These are phyloP conservation scores for Aspergillus carbonarius DNA, from an alignment of 2,329 filamentous ascomycete genomes.

Conservation along the genomic window DNA sequence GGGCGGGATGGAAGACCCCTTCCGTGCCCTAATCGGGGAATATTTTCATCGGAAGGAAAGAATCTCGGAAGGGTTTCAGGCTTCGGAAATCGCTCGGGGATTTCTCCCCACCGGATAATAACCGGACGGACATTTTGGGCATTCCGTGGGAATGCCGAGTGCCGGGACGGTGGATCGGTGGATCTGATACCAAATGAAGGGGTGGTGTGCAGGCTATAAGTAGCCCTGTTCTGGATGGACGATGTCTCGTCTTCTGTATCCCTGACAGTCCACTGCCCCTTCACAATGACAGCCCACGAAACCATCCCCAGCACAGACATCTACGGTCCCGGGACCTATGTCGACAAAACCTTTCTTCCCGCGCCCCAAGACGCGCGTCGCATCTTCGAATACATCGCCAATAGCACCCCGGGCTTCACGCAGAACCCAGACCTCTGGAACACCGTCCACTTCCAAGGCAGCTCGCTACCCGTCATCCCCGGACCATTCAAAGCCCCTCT, in stretches of 20 bases:
- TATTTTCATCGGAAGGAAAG: background rate
- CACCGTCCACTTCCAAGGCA: background rate
- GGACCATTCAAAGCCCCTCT: background rate
- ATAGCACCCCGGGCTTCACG: background rate
- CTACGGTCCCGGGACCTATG: background rate
- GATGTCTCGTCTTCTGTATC: too few relatives aligned
- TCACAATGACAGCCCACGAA: background rate
- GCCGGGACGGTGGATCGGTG: too few relatives aligned
- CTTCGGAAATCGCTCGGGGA: too few relatives aligned
- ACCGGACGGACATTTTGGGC: too few relatives aligned
- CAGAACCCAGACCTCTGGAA: background rate
- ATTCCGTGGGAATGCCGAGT: too few relatives aligned
- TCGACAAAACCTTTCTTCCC: background rate
- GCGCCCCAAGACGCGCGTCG: background rate
- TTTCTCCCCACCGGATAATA: too few relatives aligned
- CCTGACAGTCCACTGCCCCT: too few relatives aligned
- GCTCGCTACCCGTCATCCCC: background rate
- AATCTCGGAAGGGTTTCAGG: too few relatives aligned
- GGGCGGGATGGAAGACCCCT: background rate
- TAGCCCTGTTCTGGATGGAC: too few relatives aligned
- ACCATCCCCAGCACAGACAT: background rate
- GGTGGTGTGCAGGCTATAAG: too few relatives aligned
- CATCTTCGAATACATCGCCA: background rate
- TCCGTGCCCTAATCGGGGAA: background rate
- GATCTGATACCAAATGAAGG: too few relatives aligned